Evolutionary conservation across 768 basidiomycete genomes (phyloP), one percentile per base, ranked within the genome.

Genomic region (Asterophora parasitica): DNA sequence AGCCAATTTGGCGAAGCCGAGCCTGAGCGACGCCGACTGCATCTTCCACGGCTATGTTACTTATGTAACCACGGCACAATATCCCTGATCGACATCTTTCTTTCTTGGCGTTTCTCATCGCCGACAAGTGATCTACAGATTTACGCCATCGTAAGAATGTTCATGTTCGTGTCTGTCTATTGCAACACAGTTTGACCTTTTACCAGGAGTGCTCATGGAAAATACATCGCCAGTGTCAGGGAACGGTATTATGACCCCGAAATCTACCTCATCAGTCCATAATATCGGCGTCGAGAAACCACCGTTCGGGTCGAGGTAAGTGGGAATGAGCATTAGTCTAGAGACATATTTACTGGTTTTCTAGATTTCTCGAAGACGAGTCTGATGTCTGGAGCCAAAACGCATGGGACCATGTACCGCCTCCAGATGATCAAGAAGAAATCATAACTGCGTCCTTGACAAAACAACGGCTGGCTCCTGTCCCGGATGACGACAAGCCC

Each of bases 341-440:
- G 9, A 28, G 20, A 8, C 32, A 37, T 28, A 13, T 19, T n/a
- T 19, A 23, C 39, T n/a, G 12, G 34, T 20, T 26, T 20, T 12
- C 37, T 48, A 88, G 88, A 62, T 88, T 87, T 61, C 74, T 91
- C 32, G 83, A 76, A 37, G 71, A 82, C 19, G 77, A 83, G 33
- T 61, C 70, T n/a, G 79, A 89, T 54, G 85, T 91, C 3, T 93
- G 89, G 87, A 73, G 76, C 19, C 85, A 91, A 52, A 92, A 92
- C 58, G 91, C 90, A 1, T 93, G 90, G 93, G 89, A 92, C 61
- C 90, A 92, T 60, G 90, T 93, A 37, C 82, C 85, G 27, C 84
- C 85, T 4, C 88, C 90, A 13, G 74, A 81, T 9, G 90, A 92
- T 66, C 91, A 95, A 62, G 75, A 71, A 33, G 81, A 84, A n/a